Evolutionary conservation across 345 rosid species (phyloP).

Genomic region (Linum tenue): DNA sequence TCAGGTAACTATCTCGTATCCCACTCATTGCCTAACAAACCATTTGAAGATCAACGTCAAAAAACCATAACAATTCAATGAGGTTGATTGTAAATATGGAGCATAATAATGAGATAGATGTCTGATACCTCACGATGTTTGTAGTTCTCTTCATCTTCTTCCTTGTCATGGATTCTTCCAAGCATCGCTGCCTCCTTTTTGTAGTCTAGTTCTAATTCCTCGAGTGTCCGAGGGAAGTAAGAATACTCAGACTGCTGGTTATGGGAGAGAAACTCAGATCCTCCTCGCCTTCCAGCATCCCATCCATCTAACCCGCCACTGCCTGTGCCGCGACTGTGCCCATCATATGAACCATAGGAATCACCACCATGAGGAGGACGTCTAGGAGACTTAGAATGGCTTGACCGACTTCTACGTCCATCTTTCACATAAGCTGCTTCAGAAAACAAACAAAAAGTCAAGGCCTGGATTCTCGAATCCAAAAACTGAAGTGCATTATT

Average conservation of each 20-base stretch:
- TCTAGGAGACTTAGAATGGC: conserved; percentile 3
- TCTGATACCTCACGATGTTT: conserved; percentile 88
- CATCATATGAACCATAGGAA: conserved; percentile 27
- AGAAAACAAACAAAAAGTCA: conserved; percentile 68
- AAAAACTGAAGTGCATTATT: conserved; percentile 43
- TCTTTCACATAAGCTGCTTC: conserved; percentile 98
- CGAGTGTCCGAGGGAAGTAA: conserved; percentile 52
- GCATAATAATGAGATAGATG: conserved; percentile 8
- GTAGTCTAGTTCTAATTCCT: conserved; percentile 75
- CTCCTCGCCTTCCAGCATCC: conserved; percentile 54
- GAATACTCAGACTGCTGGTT: conserved; percentile 65
- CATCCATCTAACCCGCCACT: conserved; percentile 64
- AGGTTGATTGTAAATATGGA: no score
- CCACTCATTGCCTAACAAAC: conserved; percentile 69
- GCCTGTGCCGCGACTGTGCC: conserved; percentile 49
- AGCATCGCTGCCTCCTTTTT: conserved; percentile 72
- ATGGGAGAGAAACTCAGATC: conserved; percentile 50
- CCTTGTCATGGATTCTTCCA: conserved; percentile 64
- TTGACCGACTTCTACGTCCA: conserved; percentile 53
- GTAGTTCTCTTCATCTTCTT: conserved; percentile 90
- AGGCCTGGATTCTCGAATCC: conserved; percentile 56
- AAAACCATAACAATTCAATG: no score
- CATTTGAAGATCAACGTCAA: conserved; percentile 9
- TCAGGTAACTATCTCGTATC: conserved; percentile 75
- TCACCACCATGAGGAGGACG: neutral